Evolutionary conservation across 2,329 filamentous ascomycete species (phyloP).

Genomic region (Penicillium sp.): DNA sequence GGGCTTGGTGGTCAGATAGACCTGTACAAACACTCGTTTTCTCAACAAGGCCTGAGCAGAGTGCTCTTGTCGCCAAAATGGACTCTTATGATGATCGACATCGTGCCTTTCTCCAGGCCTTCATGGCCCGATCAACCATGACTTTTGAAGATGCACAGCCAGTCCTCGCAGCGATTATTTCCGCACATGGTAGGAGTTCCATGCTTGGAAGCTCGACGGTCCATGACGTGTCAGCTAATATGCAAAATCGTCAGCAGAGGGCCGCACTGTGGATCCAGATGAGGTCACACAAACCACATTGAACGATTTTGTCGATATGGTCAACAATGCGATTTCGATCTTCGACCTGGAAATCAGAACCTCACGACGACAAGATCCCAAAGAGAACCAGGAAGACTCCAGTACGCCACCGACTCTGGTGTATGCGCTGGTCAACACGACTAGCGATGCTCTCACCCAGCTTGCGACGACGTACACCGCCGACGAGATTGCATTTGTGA

Average conservation of each 20-base stretch:
- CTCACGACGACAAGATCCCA: constrained; percentile 61
- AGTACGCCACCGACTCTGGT: constrained; percentile 46
- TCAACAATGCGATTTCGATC: constrained; percentile 65
- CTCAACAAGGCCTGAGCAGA: no score
- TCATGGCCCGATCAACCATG: constrained; percentile 71
- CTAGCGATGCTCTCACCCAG: constrained; percentile 77
- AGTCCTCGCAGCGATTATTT: constrained; percentile 70
- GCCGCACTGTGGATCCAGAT: constrained; percentile 46
- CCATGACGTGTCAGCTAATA: not conserved
- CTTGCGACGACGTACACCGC: constrained; percentile 72
- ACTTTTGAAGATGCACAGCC: constrained; percentile 67
- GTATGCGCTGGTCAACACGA: constrained; percentile 81
- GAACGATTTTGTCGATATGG: constrained; percentile 59
- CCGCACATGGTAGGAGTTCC: constrained; percentile 45
- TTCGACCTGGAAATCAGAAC: constrained; percentile 86
- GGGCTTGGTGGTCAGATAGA: not conserved
- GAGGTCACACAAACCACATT: constrained; percentile 66
- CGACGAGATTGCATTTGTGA: constrained; percentile 85
- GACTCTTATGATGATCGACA: constrained; percentile 58
- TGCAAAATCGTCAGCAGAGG: constrained; percentile 27
- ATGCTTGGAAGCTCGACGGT: not conserved
- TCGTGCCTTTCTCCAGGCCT: constrained; percentile 83
- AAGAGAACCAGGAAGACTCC: constrained; percentile 21
- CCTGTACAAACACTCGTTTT: no score
- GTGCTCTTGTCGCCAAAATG: constrained; percentile 7